phyloP scores from a whole-genome alignment of 192 early-diverging fungal genomes.

The Funneliformis geosporum region DNA sequence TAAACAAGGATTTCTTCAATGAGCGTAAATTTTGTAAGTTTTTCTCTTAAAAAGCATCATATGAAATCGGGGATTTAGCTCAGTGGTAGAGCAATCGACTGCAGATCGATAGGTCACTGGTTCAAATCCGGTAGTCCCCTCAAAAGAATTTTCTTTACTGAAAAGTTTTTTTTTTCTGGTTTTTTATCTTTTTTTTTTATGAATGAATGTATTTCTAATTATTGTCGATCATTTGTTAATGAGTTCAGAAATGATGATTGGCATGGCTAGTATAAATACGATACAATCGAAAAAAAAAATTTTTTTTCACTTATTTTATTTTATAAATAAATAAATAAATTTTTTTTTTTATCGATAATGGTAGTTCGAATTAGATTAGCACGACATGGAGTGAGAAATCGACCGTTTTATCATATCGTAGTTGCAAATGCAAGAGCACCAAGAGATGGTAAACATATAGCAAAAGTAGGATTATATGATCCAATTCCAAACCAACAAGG shows the following conservation, averaged over 20 bases:
- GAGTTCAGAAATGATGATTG: too few relatives aligned
- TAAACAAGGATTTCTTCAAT: not conserved
- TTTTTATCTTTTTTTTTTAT: too few relatives aligned
- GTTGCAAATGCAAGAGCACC: conserved; percentile 77
- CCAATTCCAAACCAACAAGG: conserved; percentile 77
- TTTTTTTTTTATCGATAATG: conserved; percentile 43
- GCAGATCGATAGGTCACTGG: conserved; percentile 67
- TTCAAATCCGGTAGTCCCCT: conserved; percentile 65
- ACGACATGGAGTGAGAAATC: conserved; percentile 84
- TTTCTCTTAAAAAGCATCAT: not conserved
- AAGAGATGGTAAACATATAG: conserved; percentile 88
- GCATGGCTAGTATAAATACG: too few relatives aligned
- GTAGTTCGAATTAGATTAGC: conserved; percentile 87
- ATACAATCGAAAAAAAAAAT: not conserved
- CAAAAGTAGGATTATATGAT: conserved; percentile 89
- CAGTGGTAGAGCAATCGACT: conserved; percentile 70
- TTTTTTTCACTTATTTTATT: not conserved
- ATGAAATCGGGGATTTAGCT: conserved; percentile 45
- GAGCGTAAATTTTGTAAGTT: too few relatives aligned
- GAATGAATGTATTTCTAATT: not conserved
- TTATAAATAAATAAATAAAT: too few relatives aligned
- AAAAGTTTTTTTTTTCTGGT: not conserved
- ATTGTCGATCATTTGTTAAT: not conserved
- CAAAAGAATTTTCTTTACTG: not conserved
- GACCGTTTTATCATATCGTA: conserved; percentile 95